Conservation (phyloP, 2,329 filamentous ascomycete genomes). For the Conoideocrella luteorostrata region DNA sequence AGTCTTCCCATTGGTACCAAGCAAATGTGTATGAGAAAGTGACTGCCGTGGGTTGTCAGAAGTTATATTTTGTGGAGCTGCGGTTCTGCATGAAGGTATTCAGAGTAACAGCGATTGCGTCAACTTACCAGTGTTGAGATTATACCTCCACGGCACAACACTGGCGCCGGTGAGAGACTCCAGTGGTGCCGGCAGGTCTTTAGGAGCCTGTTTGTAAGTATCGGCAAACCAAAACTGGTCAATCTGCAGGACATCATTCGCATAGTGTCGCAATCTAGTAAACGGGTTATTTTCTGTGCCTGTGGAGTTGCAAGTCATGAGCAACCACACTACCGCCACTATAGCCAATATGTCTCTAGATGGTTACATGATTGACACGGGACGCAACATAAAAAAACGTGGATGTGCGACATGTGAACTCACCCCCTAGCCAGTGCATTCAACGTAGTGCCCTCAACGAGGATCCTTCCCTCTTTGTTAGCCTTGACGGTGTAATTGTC, state of each 20-base stretch:
- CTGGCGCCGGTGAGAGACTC: constrained; percentile 10
- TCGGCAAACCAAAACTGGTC: constrained; percentile 16
- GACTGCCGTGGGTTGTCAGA: too few relatives aligned
- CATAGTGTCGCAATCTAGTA: constrained; percentile 14
- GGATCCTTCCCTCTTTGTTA: constrained; percentile 11
- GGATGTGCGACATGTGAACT: background rate
- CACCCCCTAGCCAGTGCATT: constrained; percentile 17
- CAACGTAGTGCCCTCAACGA: constrained; percentile 13
- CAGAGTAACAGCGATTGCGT: too few relatives aligned
- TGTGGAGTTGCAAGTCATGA: too few relatives aligned
- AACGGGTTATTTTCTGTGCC: background rate
- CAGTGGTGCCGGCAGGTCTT: constrained; percentile 5
- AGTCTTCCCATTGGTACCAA: constrained; percentile 48
- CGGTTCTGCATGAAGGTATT: too few relatives aligned
- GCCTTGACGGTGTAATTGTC: constrained; percentile 15
- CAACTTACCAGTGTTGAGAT: constrained; percentile 40
- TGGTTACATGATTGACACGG: background rate
- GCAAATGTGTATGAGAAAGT: constrained; percentile 45
- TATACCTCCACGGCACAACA: constrained; percentile 27
- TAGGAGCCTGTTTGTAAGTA: background rate
- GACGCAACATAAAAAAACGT: background rate
- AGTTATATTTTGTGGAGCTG: too few relatives aligned
- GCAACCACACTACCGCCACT: too few relatives aligned
- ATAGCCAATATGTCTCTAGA: too few relatives aligned
- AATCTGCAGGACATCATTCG: constrained; percentile 12